Conservation (phyloP, 352 stramenopile genomes). For the Phytophthora fragariae region DNA sequence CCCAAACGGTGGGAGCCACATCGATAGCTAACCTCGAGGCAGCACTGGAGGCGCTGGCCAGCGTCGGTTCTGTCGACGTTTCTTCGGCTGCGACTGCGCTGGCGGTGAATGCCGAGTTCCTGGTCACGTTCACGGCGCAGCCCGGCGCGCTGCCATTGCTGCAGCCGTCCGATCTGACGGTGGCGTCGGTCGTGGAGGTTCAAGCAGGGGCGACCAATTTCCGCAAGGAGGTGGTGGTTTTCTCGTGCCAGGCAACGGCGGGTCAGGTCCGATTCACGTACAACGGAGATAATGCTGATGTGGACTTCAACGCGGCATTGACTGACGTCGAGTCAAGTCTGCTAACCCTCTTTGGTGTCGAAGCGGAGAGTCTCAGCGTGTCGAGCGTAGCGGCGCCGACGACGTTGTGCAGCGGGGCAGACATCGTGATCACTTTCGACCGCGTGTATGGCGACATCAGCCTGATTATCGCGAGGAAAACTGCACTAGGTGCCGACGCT, state of each 20-base stretch:
- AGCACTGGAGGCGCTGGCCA: conserved; percentile 48
- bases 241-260: conserved; percentile 50
- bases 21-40: conserved; percentile 42
- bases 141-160: conserved; percentile 61
- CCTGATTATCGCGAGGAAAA: conserved; percentile 35
- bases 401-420: conserved; percentile 50
- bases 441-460: conserved; percentile 63
- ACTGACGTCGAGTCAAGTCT: conserved; percentile 48
- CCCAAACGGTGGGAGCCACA: conserved; percentile 39
- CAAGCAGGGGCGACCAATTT: conserved; percentile 60
- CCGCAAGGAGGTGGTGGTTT: conserved; percentile 72
- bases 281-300: conserved; percentile 22
- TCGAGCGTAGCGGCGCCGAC: conserved; percentile 42
- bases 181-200: conserved; percentile 40
- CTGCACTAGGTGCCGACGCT: conserved; percentile 26
- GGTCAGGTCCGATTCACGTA: conserved; percentile 49
- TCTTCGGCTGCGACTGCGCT: conserved; percentile 35
- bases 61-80: conserved; percentile 56
- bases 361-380: conserved; percentile 69
- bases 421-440: too few species aligned
- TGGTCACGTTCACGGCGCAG: conserved; percentile 66
- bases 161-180: conserved; percentile 1
- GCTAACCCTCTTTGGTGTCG: conserved; percentile 54
- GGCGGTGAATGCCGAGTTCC: conserved; percentile 37
- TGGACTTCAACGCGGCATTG: conserved; percentile 40